These are phyloP conservation scores for Stemphylium vesicarium DNA, from an alignment of 2,329 filamentous ascomycete genomes.

Conservation along the genomic window DNA sequence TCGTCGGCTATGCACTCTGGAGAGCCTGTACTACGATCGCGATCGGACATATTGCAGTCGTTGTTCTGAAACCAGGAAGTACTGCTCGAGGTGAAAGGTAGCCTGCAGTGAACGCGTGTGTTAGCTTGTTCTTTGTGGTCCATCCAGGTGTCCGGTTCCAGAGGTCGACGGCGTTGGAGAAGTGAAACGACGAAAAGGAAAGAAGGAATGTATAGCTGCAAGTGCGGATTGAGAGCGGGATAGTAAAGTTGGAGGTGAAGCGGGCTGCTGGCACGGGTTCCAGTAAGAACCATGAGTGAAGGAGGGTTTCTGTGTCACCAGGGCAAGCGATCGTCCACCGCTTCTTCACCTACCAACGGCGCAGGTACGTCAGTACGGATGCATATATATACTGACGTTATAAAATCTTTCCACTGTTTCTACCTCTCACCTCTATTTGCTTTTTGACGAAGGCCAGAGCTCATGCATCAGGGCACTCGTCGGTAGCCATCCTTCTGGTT, in stretches of 20 bases:
- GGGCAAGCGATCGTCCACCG: background rate
- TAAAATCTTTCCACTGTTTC: too few species aligned
- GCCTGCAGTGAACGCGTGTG: background rate
- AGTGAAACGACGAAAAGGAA: too few species aligned
- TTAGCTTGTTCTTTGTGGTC: background rate
- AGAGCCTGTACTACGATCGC: background rate
- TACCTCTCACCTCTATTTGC: too few species aligned
- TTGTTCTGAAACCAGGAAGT: background rate
- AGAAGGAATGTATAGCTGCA: background rate
- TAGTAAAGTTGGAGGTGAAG: background rate
- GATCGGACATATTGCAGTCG: slow-evolving; percentile 4
- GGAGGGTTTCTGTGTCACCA: background rate
- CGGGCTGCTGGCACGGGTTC: background rate
- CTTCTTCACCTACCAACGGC: background rate
- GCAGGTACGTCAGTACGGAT: too few species aligned
- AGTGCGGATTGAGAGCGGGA: background rate
- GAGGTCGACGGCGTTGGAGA: background rate
- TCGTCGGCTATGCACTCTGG: background rate
- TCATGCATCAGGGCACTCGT: too few species aligned
- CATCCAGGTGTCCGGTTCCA: background rate
- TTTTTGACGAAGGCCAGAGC: too few species aligned
- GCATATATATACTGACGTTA: too few species aligned
- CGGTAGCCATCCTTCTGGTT: too few species aligned
- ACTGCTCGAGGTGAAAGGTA: background rate
- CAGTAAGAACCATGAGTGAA: background rate